Conservation (phyloP, 768 basidiomycete species). For the Pisolithus orientalis region DNA sequence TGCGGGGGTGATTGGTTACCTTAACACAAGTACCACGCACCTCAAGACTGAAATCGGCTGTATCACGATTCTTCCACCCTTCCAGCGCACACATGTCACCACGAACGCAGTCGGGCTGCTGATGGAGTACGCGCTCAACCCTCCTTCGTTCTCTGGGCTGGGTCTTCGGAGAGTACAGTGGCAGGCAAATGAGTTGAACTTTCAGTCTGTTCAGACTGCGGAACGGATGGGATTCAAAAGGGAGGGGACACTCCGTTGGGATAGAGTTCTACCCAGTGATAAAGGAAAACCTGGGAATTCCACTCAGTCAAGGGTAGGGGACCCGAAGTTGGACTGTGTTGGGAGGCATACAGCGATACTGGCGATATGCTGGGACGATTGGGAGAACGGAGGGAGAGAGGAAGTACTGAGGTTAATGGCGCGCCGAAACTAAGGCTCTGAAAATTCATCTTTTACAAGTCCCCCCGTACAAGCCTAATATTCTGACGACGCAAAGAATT, state of each 20-base stretch:
- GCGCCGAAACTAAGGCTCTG: too few species aligned
- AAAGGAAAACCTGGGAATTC: slow-evolving; percentile 16
- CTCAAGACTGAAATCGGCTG: slow-evolving; percentile 50
- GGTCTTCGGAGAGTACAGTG: slow-evolving; percentile 38
- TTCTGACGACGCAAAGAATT: too few species aligned
- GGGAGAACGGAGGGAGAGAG: slow-evolving; percentile 22
- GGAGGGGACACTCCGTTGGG: slow-evolving; percentile 35
- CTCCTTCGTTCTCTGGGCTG: slow-evolving; percentile 29
- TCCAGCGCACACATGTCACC: slow-evolving; percentile 57
- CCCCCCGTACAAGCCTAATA: too few species aligned
- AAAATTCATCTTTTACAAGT: too few species aligned
- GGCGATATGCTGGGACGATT: slow-evolving; percentile 32
- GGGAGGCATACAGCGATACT: slow-evolving; percentile 26
- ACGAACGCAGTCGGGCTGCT: slow-evolving; percentile 45
- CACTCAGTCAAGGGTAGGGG: slow-evolving; percentile 8
- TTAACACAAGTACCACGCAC: slow-evolving; percentile 36
- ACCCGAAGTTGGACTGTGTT: slow-evolving; percentile 5
- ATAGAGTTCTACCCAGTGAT: slow-evolving; percentile 23
- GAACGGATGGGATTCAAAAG: slow-evolving; percentile 35
- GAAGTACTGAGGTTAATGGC: too few species aligned
- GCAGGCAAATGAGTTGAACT: slow-evolving; percentile 29
- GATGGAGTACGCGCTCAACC: slow-evolving; percentile 39
- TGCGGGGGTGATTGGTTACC: slow-evolving; percentile 46
- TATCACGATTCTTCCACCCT: slow-evolving; percentile 46
- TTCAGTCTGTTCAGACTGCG: slow-evolving; percentile 30